Conservation (phyloP, 2,329 filamentous ascomycete species). For the Aspergillus pseudoviridinutans region DNA sequence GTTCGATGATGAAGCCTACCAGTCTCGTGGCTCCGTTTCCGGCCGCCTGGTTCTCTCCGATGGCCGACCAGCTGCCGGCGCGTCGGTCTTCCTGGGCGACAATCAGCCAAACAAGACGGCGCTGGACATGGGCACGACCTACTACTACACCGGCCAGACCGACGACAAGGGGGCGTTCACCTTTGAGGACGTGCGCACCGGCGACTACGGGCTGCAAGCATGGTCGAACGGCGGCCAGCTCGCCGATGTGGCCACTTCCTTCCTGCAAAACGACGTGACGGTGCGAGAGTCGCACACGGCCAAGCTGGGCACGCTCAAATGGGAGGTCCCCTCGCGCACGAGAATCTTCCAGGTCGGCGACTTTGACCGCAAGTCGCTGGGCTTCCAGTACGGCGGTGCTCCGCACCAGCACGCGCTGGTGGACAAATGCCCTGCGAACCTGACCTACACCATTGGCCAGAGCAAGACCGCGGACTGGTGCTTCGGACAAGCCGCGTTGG, state of each 20-base stretch:
- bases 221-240: conserved; percentile 48
- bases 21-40: conserved; percentile 46
- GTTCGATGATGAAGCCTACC: conserved; percentile 46
- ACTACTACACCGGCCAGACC: conserved; percentile 50
- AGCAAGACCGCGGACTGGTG: conserved; percentile 45
- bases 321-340: conserved; percentile 38
- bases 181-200: conserved; percentile 43
- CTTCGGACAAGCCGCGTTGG: conserved; percentile 43
- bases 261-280: conserved; percentile 40
- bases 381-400: conserved; percentile 43
- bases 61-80: conserved; percentile 46
- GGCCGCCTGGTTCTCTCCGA: conserved; percentile 46
- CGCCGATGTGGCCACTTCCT: conserved; percentile 44
- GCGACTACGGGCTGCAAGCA: conserved; percentile 47
- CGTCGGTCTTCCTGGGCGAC: conserved; percentile 51
- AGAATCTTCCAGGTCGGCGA: conserved; percentile 49
- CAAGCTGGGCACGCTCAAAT: conserved; percentile 39
- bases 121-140: conserved; percentile 46
- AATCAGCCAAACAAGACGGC: conserved; percentile 43
- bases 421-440: conserved; percentile 42
- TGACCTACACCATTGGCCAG: conserved; percentile 43
- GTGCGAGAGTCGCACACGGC: conserved; percentile 33
- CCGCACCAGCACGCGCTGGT: conserved; percentile 46
- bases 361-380: conserved; percentile 45
- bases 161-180: conserved; percentile 42